phyloP scores from a whole-genome alignment of 2,329 filamentous ascomycete genomes.

The Pestalotiopsis sp. region DNA sequence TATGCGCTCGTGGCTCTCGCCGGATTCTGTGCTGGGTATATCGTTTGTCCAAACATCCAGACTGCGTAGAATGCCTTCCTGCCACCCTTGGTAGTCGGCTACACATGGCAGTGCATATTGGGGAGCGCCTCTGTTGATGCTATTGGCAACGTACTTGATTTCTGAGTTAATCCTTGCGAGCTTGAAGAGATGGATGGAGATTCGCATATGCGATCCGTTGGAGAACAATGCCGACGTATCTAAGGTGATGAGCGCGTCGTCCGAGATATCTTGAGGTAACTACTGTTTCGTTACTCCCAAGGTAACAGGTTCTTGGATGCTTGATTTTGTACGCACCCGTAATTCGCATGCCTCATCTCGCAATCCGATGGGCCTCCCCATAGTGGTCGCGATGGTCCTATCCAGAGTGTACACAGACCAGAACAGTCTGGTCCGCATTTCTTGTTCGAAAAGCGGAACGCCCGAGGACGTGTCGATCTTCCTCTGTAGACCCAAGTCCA shows the following conservation, averaged over 20 bases:
- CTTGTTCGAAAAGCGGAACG: conserved; percentile 48
- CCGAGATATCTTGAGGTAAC: neutral
- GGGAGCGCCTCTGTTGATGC: conserved; percentile 46
- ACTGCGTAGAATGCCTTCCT: conserved; percentile 38
- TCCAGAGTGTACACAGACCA: conserved; percentile 56
- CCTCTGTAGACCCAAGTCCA: conserved; percentile 53
- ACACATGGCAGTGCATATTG: conserved; percentile 49
- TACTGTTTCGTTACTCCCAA: no score
- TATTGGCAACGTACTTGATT: conserved; percentile 58
- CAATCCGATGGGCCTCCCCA: conserved; percentile 55
- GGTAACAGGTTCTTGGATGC: no score
- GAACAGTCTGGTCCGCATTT: conserved; percentile 55
- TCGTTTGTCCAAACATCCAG: conserved; percentile 39
- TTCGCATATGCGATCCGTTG: conserved; percentile 24
- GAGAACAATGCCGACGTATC: neutral
- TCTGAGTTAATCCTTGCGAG: conserved; percentile 52
- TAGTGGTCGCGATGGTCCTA: conserved; percentile 51
- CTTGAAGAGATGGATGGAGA: conserved; percentile 48
- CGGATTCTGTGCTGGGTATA: neutral
- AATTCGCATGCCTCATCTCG: conserved; percentile 56
- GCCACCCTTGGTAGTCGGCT: conserved; percentile 46
- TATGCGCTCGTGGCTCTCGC: conserved; percentile 22
- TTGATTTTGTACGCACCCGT: conserved; percentile 34
- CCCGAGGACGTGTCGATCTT: conserved; percentile 38
- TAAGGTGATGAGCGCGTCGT: neutral